Percentiles rank a stretch among this genome's conserved stretches.
Conservation (phyloP, 2,329 filamentous ascomycete genomes). For the Colletotrichum sp. region DNA sequence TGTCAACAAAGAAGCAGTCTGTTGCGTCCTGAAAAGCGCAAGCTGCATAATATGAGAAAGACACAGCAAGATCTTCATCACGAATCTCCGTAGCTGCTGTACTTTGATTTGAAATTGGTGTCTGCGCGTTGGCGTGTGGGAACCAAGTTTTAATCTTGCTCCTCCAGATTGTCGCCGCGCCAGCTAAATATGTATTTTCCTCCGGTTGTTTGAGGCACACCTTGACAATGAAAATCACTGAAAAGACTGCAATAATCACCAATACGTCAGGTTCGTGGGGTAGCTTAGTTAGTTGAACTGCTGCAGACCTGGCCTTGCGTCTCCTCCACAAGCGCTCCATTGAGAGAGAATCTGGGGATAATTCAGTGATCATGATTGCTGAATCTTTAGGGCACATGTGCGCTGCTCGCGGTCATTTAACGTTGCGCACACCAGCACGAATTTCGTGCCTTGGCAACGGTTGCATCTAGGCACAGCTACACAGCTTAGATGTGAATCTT, state of each 20-base stretch:
- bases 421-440: background rate
- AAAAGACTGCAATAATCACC: background rate
- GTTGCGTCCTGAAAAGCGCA: background rate
- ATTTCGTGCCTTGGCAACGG: background rate
- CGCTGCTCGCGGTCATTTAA: background rate
- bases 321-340: background rate
- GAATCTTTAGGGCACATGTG: background rate
- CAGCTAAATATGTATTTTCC: background rate
- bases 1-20: background rate
- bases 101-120: background rate
- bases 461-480: background rate
- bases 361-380: background rate
- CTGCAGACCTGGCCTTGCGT: background rate
- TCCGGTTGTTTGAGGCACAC: too few species aligned
- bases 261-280: background rate
- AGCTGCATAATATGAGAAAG: background rate
- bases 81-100: background rate
- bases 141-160: background rate
- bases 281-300: background rate
- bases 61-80: background rate
- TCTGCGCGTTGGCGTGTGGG: background rate
- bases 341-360: background rate
- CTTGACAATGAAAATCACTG: background rate
- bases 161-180: background rate
- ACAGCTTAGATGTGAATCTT: background rate